A percentile compares a stretch with the other conserved stretches of the same genome.
These are phyloP conservation scores for Phylloporus sp. DNA, from an alignment of 768 basidiomycete species.

Conservation along the genomic window DNA sequence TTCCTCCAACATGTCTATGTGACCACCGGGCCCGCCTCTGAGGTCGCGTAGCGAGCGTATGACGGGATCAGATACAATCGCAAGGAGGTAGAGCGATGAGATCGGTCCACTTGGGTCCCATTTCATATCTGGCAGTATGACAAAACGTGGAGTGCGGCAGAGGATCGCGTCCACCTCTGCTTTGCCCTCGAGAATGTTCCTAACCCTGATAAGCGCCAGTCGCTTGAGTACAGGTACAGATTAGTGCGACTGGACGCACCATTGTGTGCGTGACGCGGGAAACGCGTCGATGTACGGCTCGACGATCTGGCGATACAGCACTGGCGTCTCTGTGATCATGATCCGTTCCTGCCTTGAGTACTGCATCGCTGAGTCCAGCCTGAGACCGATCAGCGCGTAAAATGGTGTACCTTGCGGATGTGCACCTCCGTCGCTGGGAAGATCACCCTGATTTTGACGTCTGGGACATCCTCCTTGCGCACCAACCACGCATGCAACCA, in stretches of 20 bases:
- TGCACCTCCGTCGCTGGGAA: slow-evolving; percentile 89
- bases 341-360: slow-evolving; percentile 70
- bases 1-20: slow-evolving; percentile 62
- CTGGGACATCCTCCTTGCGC: slow-evolving; percentile 39
- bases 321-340: slow-evolving; percentile 83
- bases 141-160: slow-evolving; percentile 57
- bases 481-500: slow-evolving; percentile 77
- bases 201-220: slow-evolving; percentile 42
- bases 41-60: slow-evolving; percentile 80
- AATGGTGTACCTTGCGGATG: slow-evolving; percentile 54
- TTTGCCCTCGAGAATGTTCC: slow-evolving; percentile 72
- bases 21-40: slow-evolving; percentile 37
- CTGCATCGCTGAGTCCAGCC: slow-evolving; percentile 32
- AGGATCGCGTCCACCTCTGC: slow-evolving; percentile 76
- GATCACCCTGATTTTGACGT: slow-evolving; percentile 81
- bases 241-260: slow-evolving; percentile 52
- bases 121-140: slow-evolving; percentile 94
- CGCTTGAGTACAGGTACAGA: not conserved
- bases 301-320: slow-evolving; percentile 64
- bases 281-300: slow-evolving; percentile 77
- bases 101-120: slow-evolving; percentile 77
- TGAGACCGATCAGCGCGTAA: not conserved
- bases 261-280: slow-evolving; percentile 73
- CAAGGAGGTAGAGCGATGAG: slow-evolving; percentile 79
- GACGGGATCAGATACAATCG: slow-evolving; percentile 57